Evolutionary conservation across 179 eudicot genomes (phyloP).

Genomic region (Heliamphora pulchella): DNA sequence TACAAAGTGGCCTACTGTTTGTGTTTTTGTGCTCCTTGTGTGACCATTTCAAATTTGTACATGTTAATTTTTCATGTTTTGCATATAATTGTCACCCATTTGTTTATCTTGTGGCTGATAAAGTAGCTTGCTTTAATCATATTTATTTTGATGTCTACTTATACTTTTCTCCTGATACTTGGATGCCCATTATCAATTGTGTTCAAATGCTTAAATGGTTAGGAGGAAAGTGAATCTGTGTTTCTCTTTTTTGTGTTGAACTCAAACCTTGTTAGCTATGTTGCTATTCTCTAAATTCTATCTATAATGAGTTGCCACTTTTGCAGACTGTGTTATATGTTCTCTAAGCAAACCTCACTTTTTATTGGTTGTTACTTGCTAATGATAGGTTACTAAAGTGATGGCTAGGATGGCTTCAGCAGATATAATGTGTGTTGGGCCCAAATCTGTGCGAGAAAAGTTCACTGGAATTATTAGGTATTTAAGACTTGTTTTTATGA

Average conservation of each 20-base stretch:
- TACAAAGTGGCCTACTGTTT: too few relatives aligned
- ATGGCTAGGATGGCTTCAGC: constrained; percentile 80
- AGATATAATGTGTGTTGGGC: constrained; percentile 90
- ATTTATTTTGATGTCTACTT: background rate
- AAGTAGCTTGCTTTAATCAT: background rate
- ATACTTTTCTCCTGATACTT: background rate
- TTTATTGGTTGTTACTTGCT: constrained; percentile 13
- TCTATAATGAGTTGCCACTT: background rate
- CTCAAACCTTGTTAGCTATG: background rate
- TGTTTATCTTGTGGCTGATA: too few relatives aligned
- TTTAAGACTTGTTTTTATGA: background rate
- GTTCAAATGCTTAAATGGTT: background rate
- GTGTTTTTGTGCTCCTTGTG: too few relatives aligned
- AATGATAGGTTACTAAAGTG: constrained; percentile 77
- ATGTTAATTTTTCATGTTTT: too few relatives aligned
- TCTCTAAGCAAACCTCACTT: background rate
- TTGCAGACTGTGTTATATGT: background rate
- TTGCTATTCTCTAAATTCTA: constrained; percentile 4
- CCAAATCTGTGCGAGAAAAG: constrained; percentile 76
- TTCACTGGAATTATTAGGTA: constrained; percentile 91
- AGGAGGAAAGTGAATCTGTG: background rate
- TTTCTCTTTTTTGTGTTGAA: background rate
- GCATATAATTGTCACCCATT: too few relatives aligned
- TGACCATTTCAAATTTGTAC: too few relatives aligned
- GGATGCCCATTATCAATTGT: background rate